These are phyloP conservation scores for Smallanthus sonchifolius DNA, from an alignment of 129 eudicot species.

Conservation along the genomic window DNA sequence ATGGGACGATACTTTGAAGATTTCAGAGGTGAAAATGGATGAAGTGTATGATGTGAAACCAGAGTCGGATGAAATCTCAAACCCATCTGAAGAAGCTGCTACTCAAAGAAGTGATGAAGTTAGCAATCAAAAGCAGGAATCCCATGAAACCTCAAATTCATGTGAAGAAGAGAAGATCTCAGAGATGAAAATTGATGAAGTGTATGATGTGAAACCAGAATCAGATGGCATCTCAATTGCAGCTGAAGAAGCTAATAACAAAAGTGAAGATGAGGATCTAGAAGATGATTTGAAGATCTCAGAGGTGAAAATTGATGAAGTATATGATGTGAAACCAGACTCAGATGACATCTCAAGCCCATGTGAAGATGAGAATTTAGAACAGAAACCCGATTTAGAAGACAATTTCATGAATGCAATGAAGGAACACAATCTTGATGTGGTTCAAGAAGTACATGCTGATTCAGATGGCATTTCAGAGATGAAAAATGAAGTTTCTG, in stretches of 20 bases:
- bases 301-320: neutral
- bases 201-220: neutral
- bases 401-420: no score
- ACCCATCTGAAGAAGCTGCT: no score
- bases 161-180: neutral
- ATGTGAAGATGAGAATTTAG: neutral
- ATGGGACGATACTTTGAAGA: no score
- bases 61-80: no score
- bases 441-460: neutral
- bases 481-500: neutral
- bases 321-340: neutral
- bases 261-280: neutral
- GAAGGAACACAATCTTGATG: neutral
- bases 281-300: neutral
- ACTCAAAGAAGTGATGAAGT: no score
- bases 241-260: slow-evolving; percentile 1
- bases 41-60: neutral
- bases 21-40: no score
- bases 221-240: no score
- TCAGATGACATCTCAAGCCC: neutral
- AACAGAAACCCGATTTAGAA: neutral
- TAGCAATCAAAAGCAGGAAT: no score
- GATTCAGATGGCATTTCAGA: neutral
- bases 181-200: no score
- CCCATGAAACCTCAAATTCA: no score